Evolutionary conservation across 2,329 filamentous ascomycete genomes (phyloP).

Genomic region (Escovopsis sp.): DNA sequence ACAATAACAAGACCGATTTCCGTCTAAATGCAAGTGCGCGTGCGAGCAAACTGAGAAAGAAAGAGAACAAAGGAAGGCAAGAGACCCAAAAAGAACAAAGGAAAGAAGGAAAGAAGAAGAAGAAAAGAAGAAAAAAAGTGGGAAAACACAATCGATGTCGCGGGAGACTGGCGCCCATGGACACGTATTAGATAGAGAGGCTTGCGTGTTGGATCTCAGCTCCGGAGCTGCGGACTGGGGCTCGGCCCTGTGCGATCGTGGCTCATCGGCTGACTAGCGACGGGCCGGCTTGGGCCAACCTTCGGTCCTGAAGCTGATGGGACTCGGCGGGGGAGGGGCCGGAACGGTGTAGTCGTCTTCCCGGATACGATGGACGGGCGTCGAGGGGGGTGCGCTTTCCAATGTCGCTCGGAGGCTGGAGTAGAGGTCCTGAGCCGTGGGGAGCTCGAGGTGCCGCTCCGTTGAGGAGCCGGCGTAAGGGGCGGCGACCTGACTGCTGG

Average conservation of each 20-base stretch:
- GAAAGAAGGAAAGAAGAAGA: neutral
- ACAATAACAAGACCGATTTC: too few species aligned
- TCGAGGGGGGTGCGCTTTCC: slow-evolving; percentile 24
- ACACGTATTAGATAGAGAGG: neutral
- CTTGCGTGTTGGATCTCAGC: neutral
- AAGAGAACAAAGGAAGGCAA: too few species aligned
- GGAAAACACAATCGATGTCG: neutral
- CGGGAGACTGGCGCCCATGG: neutral
- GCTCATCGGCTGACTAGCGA: slow-evolving; percentile 10
- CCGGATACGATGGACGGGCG: slow-evolving; percentile 35
- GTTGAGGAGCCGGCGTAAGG: slow-evolving; percentile 33
- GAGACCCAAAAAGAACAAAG: neutral
- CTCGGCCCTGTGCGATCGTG: slow-evolving; percentile 3
- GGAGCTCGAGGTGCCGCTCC: slow-evolving; percentile 26
- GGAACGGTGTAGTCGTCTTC: slow-evolving; percentile 49
- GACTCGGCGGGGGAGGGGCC: slow-evolving; percentile 49
- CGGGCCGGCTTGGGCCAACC: slow-evolving; percentile 32
- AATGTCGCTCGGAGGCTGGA: slow-evolving; percentile 38
- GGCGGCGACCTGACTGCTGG: slow-evolving; percentile 22
- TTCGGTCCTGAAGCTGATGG: slow-evolving; percentile 45
- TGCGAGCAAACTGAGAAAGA: too few species aligned
- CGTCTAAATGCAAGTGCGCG: too few species aligned
- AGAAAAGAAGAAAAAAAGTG: neutral
- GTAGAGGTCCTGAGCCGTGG: slow-evolving; percentile 34
- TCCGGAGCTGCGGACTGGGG: neutral